Conservation (phyloP, 116 monocot species). For the Posidonia oceanica region DNA sequence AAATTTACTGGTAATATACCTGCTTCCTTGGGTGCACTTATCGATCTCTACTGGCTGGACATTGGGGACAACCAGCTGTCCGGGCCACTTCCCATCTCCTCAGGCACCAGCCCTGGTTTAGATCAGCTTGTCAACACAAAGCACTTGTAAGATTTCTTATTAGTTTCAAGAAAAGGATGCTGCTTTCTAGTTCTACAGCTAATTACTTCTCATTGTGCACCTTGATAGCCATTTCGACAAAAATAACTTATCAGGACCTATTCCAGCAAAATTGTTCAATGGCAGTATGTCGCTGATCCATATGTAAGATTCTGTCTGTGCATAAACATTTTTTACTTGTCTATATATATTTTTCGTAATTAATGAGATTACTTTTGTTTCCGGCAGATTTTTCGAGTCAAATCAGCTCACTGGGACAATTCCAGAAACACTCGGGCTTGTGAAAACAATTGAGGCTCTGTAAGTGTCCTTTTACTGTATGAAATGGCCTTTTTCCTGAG, state of each 20-base stretch:
- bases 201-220: not conserved
- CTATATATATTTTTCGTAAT: not conserved
- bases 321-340: not conserved
- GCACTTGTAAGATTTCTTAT: slow-evolving; percentile 86
- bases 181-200: not conserved
- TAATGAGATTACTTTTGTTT: not conserved
- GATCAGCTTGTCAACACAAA: slow-evolving; percentile 57
- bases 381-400: slow-evolving; percentile 68
- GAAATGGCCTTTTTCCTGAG: not conserved
- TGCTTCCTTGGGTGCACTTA: slow-evolving; percentile 54
- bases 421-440: slow-evolving; percentile 53
- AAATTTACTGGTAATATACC: slow-evolving; percentile 72
- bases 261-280: slow-evolving; percentile 66
- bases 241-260: slow-evolving; percentile 62
- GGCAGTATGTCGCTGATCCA: slow-evolving; percentile 61
- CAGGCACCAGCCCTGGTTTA: slow-evolving; percentile 38
- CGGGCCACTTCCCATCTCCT: slow-evolving; percentile 65
- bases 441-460: slow-evolving; percentile 55
- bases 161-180: not conserved
- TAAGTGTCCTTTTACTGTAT: slow-evolving; percentile 30
- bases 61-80: slow-evolving; percentile 69
- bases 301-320: slow-evolving; percentile 61
- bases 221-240: slow-evolving; percentile 88
- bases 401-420: slow-evolving; percentile 63
- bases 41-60: slow-evolving; percentile 76